phyloP scores from a whole-genome alignment of 139 green algal species.

The Eudorina sp. region DNA sequence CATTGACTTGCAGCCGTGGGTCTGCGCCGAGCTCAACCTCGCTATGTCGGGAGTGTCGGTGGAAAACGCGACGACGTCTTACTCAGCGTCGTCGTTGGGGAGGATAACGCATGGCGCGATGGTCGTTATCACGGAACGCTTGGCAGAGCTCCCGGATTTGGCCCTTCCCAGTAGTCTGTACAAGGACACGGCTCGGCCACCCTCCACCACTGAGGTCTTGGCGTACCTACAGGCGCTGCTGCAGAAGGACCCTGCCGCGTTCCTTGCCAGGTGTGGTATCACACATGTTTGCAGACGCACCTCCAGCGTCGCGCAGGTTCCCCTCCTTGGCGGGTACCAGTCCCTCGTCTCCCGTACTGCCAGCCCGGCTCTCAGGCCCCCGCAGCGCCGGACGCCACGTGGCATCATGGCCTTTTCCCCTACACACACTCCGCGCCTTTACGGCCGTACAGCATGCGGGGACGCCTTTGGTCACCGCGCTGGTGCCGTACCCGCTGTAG shows the following conservation, averaged over 20 bases:
- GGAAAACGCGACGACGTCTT: neutral
- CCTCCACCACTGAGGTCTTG: neutral
- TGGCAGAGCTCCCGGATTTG: conserved; percentile 22
- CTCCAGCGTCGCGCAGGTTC: too few relatives aligned
- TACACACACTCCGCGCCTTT: too few relatives aligned
- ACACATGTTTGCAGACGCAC: too few relatives aligned
- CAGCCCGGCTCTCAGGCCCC: too few relatives aligned
- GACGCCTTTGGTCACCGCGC: too few relatives aligned
- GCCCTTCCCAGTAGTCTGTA: conserved; percentile 44
- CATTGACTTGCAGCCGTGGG: too few relatives aligned
- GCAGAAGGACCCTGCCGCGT: conserved; percentile 65
- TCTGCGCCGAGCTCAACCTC: too few relatives aligned
- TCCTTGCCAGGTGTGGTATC: conserved; percentile 66
- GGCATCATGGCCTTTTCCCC: neutral
- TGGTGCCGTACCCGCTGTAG: too few relatives aligned
- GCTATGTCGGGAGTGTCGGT: neutral
- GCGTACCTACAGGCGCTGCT: conserved; percentile 64
- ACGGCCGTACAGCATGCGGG: too few relatives aligned
- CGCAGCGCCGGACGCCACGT: too few relatives aligned
- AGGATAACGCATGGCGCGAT: neutral
- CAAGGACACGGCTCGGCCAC: neutral
- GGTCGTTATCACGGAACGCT: conserved; percentile 1
- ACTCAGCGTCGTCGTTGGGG: neutral
- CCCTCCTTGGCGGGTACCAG: too few relatives aligned
- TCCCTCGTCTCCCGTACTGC: too few relatives aligned